phyloP scores from a whole-genome alignment of 2,329 filamentous ascomycete genomes.

The Fusarium illudens region DNA sequence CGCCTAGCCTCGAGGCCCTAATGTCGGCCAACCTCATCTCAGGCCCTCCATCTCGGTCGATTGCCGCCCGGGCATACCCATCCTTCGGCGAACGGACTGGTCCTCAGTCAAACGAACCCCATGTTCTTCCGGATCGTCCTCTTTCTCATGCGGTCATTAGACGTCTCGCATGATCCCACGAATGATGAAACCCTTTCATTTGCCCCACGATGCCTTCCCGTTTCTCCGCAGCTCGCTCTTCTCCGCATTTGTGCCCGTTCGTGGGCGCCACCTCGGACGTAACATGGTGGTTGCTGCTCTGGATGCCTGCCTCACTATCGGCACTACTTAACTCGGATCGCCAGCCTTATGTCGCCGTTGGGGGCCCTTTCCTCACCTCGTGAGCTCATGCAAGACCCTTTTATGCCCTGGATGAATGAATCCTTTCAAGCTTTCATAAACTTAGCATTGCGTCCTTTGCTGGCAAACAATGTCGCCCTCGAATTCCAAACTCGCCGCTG shows the following conservation, averaged over 20 bases:
- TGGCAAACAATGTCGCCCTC: conserved; percentile 49
- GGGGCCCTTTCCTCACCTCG: conserved; percentile 26
- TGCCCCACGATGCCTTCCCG: conserved; percentile 34
- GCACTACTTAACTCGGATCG: conserved; percentile 30
- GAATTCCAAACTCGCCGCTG: conserved; percentile 54
- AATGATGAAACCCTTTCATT: conserved; percentile 18
- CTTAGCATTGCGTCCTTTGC: conserved; percentile 21
- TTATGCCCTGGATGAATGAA: not conserved
- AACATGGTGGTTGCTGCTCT: conserved; percentile 25
- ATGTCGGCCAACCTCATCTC: conserved; percentile 31
- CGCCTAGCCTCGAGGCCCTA: conserved; percentile 23
- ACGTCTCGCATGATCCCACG: conserved; percentile 35
- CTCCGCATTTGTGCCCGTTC: conserved; percentile 27
- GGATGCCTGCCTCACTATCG: conserved; percentile 27
- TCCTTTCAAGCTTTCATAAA: not conserved
- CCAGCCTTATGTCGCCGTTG: conserved; percentile 26
- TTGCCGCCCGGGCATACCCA: conserved; percentile 24
- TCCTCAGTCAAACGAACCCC: conserved; percentile 16
- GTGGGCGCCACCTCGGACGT: conserved; percentile 19
- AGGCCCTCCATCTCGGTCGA: conserved; percentile 11
- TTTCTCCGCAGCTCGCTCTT: conserved; percentile 22
- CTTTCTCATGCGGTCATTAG: conserved; percentile 26
- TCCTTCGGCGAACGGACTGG: conserved; percentile 19
- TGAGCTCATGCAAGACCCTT: conserved; percentile 1
- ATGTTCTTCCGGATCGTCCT: conserved; percentile 26